phyloP scores from a whole-genome alignment of 78 protist genomes.

The Anaeramoeba flamelloides region DNA sequence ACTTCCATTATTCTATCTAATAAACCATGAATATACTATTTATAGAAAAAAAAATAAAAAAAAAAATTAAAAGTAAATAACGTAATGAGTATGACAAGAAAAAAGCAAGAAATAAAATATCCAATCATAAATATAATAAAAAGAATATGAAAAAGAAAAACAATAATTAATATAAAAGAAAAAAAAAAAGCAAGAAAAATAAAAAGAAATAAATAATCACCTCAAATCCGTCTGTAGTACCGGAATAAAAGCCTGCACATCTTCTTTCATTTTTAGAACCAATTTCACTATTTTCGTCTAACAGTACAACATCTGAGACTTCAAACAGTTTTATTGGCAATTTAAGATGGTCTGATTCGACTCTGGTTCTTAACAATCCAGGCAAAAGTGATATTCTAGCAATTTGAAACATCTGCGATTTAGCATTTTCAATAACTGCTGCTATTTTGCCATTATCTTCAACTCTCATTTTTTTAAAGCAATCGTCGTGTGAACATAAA shows the following conservation, averaged over 20 bases:
- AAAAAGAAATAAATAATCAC: too few species aligned
- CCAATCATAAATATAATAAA: too few species aligned
- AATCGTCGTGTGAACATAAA: slow-evolving; percentile 55
- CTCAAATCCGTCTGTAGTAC: slow-evolving; percentile 38
- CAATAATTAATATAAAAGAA: too few species aligned
- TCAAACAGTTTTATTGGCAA: slow-evolving; percentile 51
- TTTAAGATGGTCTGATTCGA: slow-evolving; percentile 48
- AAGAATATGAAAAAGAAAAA: too few species aligned
- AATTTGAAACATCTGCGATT: slow-evolving; percentile 2
- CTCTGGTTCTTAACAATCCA: slow-evolving; percentile 59
- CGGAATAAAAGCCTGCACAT: slow-evolving; percentile 35
- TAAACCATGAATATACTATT: slow-evolving; percentile 67
- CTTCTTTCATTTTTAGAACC: slow-evolving; percentile 66
- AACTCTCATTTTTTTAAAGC: slow-evolving; percentile 21
- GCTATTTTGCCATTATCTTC: slow-evolving; percentile 21
- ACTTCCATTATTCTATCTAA: slow-evolving; percentile 42
- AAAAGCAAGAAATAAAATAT: too few species aligned
- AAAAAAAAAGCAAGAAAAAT: too few species aligned
- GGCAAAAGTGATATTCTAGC: slow-evolving; percentile 57
- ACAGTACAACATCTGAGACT: slow-evolving; percentile 57
- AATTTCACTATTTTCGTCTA: slow-evolving; percentile 22
- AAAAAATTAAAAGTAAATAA: too few species aligned
- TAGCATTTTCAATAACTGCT: too few species aligned
- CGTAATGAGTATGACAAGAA: too few species aligned
- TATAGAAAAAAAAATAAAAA: too few species aligned